A percentile compares a stretch with the other conserved stretches of the same genome.
Conservation (phyloP, 169 alveolate genomes). For the Neospora caninum region DNA sequence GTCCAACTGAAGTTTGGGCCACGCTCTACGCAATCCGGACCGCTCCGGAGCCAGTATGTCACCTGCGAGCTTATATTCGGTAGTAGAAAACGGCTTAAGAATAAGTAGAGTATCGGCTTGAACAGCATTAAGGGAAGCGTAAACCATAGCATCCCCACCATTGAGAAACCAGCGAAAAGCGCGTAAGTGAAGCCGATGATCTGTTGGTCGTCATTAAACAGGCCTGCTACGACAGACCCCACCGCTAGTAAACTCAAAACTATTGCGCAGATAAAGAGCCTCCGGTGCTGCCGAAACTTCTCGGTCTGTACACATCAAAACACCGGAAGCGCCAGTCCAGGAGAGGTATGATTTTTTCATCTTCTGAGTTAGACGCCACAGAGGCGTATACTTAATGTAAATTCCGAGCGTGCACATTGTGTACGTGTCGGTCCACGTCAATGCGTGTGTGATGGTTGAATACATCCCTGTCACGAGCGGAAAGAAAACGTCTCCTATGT, state of each 20-base stretch:
- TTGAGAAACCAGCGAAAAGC: constrained; percentile 47
- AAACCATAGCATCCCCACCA: constrained; percentile 41
- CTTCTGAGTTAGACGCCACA: too few species aligned
- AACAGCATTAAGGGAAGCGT: constrained; percentile 55
- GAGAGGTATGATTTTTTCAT: too few species aligned
- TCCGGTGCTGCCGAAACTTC: constrained; percentile 41
- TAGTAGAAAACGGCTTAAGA: constrained; percentile 47
- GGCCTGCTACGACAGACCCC: constrained; percentile 63
- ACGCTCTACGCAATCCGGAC: constrained; percentile 63
- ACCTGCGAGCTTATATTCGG: constrained; percentile 64
- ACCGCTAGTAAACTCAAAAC: constrained; percentile 49
- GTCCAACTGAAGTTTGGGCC: constrained; percentile 69
- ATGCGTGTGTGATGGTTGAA: too few species aligned
- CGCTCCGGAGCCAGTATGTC: constrained; percentile 57
- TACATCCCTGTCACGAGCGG: too few species aligned
- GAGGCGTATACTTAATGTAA: too few species aligned
- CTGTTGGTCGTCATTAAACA: constrained; percentile 52
- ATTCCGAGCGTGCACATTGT: too few species aligned
- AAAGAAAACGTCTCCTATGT: too few species aligned
- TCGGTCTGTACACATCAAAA: not conserved
- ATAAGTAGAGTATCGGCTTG: constrained; percentile 59
- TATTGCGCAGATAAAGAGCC: constrained; percentile 57
- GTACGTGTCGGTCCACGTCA: too few species aligned
- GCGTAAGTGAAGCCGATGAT: constrained; percentile 48
- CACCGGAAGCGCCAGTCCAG: not conserved